Evolutionary conservation across 352 stramenopile genomes (phyloP).

Genomic region (Phytophthora meadii): DNA sequence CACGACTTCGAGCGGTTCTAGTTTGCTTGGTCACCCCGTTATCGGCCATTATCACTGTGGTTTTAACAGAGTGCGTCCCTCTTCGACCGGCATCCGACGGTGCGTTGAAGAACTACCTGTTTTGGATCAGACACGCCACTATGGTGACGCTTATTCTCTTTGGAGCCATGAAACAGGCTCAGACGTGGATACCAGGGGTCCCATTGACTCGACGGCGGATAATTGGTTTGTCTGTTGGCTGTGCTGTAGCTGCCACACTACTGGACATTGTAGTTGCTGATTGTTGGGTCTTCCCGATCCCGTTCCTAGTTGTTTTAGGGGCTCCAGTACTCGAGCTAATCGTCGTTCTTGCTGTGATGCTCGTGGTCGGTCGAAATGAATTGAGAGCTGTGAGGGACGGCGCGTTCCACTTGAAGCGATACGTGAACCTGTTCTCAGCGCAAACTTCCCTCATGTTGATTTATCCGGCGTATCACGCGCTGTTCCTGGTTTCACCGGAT

Average conservation of each 20-base stretch:
- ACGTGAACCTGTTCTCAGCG: slow-evolving; percentile 21
- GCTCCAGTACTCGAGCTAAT: slow-evolving; percentile 15
- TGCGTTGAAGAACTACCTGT: slow-evolving; percentile 17
- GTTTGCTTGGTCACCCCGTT: too few relatives aligned
- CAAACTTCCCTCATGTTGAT: slow-evolving; percentile 26
- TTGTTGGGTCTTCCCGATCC: slow-evolving; percentile 32
- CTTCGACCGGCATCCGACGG: too few relatives aligned
- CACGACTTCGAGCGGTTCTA: not conserved
- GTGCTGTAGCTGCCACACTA: slow-evolving; percentile 5
- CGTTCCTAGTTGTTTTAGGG: slow-evolving; percentile 27
- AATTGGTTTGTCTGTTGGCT: not conserved
- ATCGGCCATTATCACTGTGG: too few relatives aligned
- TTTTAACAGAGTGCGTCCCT: too few relatives aligned
- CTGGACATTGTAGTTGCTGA: slow-evolving; percentile 18
- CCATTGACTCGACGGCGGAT: slow-evolving; percentile 7
- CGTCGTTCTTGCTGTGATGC: slow-evolving; percentile 22
- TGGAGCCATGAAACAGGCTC: slow-evolving; percentile 13
- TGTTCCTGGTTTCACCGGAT: slow-evolving; percentile 13
- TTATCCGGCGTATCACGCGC: slow-evolving; percentile 22
- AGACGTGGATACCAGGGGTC: slow-evolving; percentile 9
- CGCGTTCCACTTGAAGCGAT: slow-evolving; percentile 11
- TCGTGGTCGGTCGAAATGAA: slow-evolving; percentile 13
- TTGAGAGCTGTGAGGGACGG: slow-evolving; percentile 9
- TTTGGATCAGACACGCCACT: slow-evolving; percentile 28
- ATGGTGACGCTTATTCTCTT: slow-evolving; percentile 13